A percentile compares a stretch with the other conserved stretches of the same genome.
phyloP scores from a whole-genome alignment of 192 early-diverging fungal species.

The Coemansia sp. region DNA sequence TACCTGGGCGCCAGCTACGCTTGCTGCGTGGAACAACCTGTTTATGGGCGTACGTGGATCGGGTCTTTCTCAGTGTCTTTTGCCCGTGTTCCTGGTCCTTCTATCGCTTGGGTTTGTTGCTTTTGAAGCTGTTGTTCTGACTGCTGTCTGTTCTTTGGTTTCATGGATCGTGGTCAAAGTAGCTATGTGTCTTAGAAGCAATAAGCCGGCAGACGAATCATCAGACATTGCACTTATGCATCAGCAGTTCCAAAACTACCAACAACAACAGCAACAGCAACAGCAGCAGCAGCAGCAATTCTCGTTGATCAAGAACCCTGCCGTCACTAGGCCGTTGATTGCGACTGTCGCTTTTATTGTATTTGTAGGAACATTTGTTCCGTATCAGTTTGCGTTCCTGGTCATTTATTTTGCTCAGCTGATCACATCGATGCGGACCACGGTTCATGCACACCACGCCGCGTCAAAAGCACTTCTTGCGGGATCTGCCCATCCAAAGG shows the following conservation, averaged over 20 bases:
- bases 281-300: neutral
- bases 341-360: slow-evolving; percentile 51
- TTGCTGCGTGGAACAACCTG: slow-evolving; percentile 40
- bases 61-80: slow-evolving; percentile 24
- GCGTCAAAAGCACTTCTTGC: slow-evolving; percentile 8
- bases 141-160: slow-evolving; percentile 12
- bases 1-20: slow-evolving; percentile 23
- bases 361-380: slow-evolving; percentile 64
- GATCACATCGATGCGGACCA: slow-evolving; percentile 55
- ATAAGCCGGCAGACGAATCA: neutral
- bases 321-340: slow-evolving; percentile 14
- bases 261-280: neutral
- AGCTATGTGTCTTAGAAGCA: neutral
- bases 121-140: slow-evolving; percentile 33
- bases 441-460: slow-evolving; percentile 29
- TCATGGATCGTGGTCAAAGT: slow-evolving; percentile 4
- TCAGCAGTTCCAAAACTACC: neutral
- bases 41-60: slow-evolving; percentile 51
- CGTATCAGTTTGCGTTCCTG: slow-evolving; percentile 79
- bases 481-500: neutral
- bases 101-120: slow-evolving; percentile 44
- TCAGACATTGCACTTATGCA: neutral
- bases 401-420: slow-evolving; percentile 63
- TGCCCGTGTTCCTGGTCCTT: slow-evolving; percentile 32
- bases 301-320: neutral